These are phyloP conservation scores for Nannizziopsis arthrosporioides DNA, from an alignment of 2,329 filamentous ascomycete genomes.

Conservation along the genomic window DNA sequence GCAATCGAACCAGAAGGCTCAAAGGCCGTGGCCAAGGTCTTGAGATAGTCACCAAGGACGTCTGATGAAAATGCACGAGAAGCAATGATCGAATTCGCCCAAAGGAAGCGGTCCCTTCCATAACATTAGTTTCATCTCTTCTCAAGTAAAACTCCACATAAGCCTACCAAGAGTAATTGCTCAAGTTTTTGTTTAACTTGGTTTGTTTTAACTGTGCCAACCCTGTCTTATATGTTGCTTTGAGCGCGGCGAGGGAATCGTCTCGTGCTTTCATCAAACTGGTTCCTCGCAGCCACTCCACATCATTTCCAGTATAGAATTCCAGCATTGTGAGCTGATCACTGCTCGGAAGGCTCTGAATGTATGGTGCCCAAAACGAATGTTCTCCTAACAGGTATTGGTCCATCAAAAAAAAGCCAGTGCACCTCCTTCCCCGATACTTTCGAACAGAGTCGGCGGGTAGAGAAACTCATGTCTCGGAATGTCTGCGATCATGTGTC, in stretches of 20 bases:
- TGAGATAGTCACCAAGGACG: constrained; percentile 29
- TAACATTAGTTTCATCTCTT: neutral
- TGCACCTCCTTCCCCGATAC: constrained; percentile 47
- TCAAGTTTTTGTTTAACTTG: constrained; percentile 2
- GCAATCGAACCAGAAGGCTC: constrained; percentile 48
- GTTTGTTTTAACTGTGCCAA: constrained; percentile 23
- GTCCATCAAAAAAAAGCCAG: constrained; percentile 58
- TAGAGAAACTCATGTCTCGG: constrained; percentile 32
- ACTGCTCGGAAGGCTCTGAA: constrained; percentile 53
- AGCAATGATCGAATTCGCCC: constrained; percentile 36
- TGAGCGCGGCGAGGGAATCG: constrained; percentile 27
- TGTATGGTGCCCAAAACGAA: constrained; percentile 60
- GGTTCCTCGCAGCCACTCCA: constrained; percentile 37
- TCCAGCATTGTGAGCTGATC: constrained; percentile 49
- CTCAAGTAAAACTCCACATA: constrained; percentile 8
- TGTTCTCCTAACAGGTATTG: constrained; percentile 48
- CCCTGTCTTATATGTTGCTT: constrained; percentile 28
- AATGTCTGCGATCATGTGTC: constrained; percentile 6
- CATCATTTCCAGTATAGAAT: constrained; percentile 52
- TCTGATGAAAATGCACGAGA: constrained; percentile 36
- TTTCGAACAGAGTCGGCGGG: constrained; percentile 40
- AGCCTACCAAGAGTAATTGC: constrained; percentile 30
- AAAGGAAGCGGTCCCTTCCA: constrained; percentile 35
- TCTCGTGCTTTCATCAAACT: constrained; percentile 26
- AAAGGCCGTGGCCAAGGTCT: constrained; percentile 22